phyloP scores from a whole-genome alignment of 495 filamentous ascomycete species.

The Pseudevernia furfuracea region DNA sequence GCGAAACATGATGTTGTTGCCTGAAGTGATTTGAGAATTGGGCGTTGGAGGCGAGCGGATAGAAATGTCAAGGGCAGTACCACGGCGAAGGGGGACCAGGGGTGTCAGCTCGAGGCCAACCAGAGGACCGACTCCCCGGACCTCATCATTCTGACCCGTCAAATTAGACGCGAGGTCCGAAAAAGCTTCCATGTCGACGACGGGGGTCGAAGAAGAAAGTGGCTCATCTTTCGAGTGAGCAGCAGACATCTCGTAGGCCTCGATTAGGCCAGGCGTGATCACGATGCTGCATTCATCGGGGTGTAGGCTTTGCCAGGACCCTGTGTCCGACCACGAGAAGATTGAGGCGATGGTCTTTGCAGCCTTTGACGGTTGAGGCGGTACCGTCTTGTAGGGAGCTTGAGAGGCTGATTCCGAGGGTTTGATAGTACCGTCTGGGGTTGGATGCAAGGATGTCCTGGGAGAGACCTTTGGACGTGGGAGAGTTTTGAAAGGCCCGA shows the following conservation, averaged over 20 bases:
- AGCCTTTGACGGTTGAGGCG: slow-evolving; percentile 45
- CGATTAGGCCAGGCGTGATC: slow-evolving; percentile 76
- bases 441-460: slow-evolving; percentile 38
- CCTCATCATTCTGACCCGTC: slow-evolving; percentile 35
- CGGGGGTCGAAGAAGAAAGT: slow-evolving; percentile 21
- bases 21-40: slow-evolving; percentile 60
- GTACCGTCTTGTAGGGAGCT: slow-evolving; percentile 51
- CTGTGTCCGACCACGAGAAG: slow-evolving; percentile 77
- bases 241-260: slow-evolving; percentile 63
- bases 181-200: slow-evolving; percentile 20
- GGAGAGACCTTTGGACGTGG: slow-evolving; percentile 30
- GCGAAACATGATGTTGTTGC: slow-evolving; percentile 82
- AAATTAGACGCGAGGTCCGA: slow-evolving; percentile 30
- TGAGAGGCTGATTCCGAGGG: slow-evolving; percentile 75
- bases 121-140: slow-evolving; percentile 49
- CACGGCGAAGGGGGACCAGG: slow-evolving; percentile 75
- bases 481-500: slow-evolving; percentile 18
- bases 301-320: slow-evolving; percentile 71
- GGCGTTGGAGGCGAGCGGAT: slow-evolving; percentile 73
- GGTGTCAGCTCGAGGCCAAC: slow-evolving; percentile 81
- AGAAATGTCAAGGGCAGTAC: slow-evolving; percentile 87
- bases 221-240: slow-evolving; percentile 33
- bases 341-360: slow-evolving; percentile 67
- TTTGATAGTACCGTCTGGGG: slow-evolving; percentile 48
- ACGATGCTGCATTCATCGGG: slow-evolving; percentile 70